phyloP scores from a whole-genome alignment of 352 stramenopile genomes.

The Pilasporangium apinafurcum region DNA sequence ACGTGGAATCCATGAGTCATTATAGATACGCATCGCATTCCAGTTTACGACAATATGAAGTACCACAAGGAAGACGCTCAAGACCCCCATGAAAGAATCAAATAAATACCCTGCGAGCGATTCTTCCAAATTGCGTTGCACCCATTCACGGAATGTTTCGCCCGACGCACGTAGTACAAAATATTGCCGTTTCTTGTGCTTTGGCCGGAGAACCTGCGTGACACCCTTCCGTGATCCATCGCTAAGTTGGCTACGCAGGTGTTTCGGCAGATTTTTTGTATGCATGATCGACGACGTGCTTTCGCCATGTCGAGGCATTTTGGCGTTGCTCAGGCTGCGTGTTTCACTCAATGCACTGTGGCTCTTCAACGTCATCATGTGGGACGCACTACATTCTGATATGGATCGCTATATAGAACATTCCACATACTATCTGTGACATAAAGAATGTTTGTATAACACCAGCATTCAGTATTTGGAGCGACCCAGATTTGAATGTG shows the following conservation, averaged over 20 bases:
- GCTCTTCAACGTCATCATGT: neutral
- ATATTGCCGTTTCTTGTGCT: conserved; percentile 24
- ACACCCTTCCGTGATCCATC: conserved; percentile 19
- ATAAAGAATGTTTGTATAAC: no score
- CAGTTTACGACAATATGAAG: conserved; percentile 68
- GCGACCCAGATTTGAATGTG: neutral
- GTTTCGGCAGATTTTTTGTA: conserved; percentile 24
- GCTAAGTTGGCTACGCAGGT: conserved; percentile 23
- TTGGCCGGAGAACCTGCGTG: conserved; percentile 18
- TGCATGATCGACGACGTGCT: no score
- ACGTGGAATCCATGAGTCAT: conserved; percentile 44
- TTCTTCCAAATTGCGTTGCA: conserved; percentile 70
- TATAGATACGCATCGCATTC: conserved; percentile 18
- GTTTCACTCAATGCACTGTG: neutral
- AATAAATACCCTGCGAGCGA: conserved; percentile 39
- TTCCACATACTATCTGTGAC: neutral
- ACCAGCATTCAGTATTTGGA: no score
- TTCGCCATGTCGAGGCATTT: conserved; percentile 1
- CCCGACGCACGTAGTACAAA: conserved; percentile 22
- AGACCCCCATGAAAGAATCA: conserved; percentile 29
- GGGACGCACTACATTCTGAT: neutral
- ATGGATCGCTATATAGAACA: neutral
- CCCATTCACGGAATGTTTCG: conserved; percentile 54
- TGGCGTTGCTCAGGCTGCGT: no score
- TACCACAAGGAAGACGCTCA: conserved; percentile 59